phyloP scores from a whole-genome alignment of 495 filamentous ascomycete species.

The Daldinia concentrica region DNA sequence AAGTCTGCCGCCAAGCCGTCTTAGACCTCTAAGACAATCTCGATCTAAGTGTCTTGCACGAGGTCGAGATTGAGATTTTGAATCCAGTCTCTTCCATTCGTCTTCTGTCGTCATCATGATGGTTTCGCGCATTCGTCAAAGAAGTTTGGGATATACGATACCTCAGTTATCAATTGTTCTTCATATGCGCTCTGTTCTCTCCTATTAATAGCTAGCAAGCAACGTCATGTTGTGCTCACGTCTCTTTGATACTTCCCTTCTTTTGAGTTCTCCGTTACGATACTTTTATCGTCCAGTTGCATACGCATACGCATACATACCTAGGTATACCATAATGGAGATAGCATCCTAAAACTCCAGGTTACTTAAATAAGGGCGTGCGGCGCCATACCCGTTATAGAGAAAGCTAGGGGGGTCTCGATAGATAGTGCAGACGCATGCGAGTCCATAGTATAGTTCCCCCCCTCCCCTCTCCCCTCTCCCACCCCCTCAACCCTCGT shows the following conservation, averaged over 20 bases:
- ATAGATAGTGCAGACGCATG: conserved; percentile 37
- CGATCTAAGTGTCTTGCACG: conserved; percentile 34
- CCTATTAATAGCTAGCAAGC: conserved; percentile 7
- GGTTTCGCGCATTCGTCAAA: conserved; percentile 5
- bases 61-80: conserved; percentile 37
- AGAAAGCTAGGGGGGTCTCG: conserved; percentile 41
- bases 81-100: conserved; percentile 26
- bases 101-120: conserved; percentile 38
- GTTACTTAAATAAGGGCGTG: conserved; percentile 18
- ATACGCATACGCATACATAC: conserved; percentile 1
- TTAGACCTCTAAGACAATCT: conserved; percentile 37
- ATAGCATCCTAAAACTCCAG: background rate
- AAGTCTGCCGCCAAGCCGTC: conserved; percentile 26
- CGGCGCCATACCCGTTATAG: conserved; percentile 31
- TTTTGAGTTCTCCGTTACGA: conserved; percentile 13
- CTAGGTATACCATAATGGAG: conserved; percentile 6
- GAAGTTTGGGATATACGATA: conserved; percentile 26
- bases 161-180: conserved; percentile 30
- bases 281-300: background rate
- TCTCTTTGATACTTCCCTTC: background rate
- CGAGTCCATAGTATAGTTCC: background rate
- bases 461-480: conserved; percentile 14
- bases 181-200: conserved; percentile 14
- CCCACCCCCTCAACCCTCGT: conserved; percentile 11
- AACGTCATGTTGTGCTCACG: background rate